Base-by-base conservation (phyloP, 345 rosid genomes). In the Kernera saxatilis region DNA sequence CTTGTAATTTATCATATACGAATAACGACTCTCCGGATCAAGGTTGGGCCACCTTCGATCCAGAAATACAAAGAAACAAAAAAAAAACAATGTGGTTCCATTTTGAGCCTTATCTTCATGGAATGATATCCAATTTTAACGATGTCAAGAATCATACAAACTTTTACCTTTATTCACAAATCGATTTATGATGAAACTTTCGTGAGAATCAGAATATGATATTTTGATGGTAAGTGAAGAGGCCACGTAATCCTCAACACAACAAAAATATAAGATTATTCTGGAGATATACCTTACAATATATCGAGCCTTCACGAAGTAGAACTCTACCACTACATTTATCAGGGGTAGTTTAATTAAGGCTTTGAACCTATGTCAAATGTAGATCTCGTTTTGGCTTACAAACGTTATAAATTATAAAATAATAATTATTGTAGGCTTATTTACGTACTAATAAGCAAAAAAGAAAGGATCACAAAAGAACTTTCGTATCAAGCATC, bases 291-390 rank as follows among this genome's bases (percentile, higher is more conserved):
- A 14, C 59, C 43, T 6, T 46, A 56, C 43, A 19, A 65, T 73
- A 65, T 73, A 66, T 64, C 77, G 72, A 65, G 27, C 48, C 67
- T 56, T 73, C 66, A 48, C 37, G 59, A 73, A 55, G 21, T 36
- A 26, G 15, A 57, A 21, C 8, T 64, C 9, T 3, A 14, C 33
- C n/a, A n/a, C n/a, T n/a, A n/a, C n/a, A n/a, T n/a, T n/a, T n/a
- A n/a, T n/a, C n/a, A n/a, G n/a, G n/a, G n/a, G n/a, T n/a, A n/a
- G n/a, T n/a, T 49, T 48, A 29, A 22, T 25, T 21, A 64, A 19
- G 32, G 9, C 21, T 69, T 69, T 30, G 54, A 69, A 21, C 2
- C 45, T 32, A 22, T 45, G 17, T 19, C 25, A 17, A 18, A 35
- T 32, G 18, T 69, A 27, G n/a, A 19, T 43, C 6, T 69, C 11